Base-by-base conservation (phyloP, 805 yeast genomes). In the Candida taoyuanica region DNA sequence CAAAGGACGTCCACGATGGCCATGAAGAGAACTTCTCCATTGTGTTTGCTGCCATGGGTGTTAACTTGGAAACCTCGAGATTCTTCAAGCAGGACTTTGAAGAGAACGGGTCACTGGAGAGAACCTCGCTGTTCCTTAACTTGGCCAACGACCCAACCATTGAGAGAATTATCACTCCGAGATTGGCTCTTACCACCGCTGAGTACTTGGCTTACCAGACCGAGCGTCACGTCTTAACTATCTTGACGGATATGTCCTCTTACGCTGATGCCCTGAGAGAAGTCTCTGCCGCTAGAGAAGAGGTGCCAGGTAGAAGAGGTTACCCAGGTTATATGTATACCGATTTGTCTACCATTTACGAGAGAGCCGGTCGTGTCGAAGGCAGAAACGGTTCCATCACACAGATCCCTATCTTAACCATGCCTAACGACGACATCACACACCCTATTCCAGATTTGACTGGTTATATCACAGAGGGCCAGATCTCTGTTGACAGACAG, bases 261-360 rank as follows among this genome's bases (percentile, higher is more conserved):
- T 93, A 93, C 64, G 99, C 99, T 29, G 99, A 93, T 65, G 99
- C 99, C 29, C 73, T 93, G 62, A 89, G 99, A 81, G 99, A 93
- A 73, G 98, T 93, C 36, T 88, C 97, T 48, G 98, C 99, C 46
- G 99, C 99, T 34, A 88, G 99, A 76, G 99, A 93, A 70, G 98
- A 94, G 71, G 98, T 93, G 33, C 98, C 98, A 62, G 99, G 99
- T 76, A 88, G 99, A 78, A 88, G 99, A 81, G 99, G 99, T 75
- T 93, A 93, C 68, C 99, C 99, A 49, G 99, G 99, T 85, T 93
- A 93, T 68, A 93, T 93, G 99, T 93, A 93, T 72, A 93, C 99
- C 33, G 99, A 93, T 82, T 86, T 93, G 74, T 86, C 98, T 36
- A 93, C 98, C 36, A 88, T 93, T 59, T 93, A 93, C 67, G 99